Percentiles rank a stretch among this genome's conserved stretches.
Evolutionary conservation across 2,329 filamentous ascomycete genomes (phyloP).

Genomic region (Annulohypoxylon truncatum): DNA sequence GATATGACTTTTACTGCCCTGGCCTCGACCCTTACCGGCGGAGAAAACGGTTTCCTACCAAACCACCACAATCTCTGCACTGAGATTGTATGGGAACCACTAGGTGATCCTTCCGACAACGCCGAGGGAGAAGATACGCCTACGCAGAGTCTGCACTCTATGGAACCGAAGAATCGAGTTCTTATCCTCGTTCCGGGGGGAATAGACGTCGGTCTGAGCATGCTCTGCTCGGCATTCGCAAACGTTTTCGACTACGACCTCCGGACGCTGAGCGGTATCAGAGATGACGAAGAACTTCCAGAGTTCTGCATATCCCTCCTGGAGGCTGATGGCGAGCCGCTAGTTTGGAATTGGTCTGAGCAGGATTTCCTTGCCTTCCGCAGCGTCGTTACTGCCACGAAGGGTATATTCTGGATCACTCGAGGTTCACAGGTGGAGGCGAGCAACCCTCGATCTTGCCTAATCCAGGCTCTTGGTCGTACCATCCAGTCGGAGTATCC

Average conservation of each 20-base stretch:
- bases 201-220: neutral
- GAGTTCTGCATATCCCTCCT: conserved; percentile 59
- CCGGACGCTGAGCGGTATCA: conserved; percentile 24
- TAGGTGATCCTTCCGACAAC: neutral
- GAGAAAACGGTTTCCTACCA: conserved; percentile 56
- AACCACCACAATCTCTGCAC: conserved; percentile 63
- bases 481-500: conserved; percentile 63
- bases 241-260: conserved; percentile 29
- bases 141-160: no score
- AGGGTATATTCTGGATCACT: conserved; percentile 42
- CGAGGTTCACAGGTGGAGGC: conserved; percentile 41
- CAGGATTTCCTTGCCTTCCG: conserved; percentile 57
- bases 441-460: conserved; percentile 52
- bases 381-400: conserved; percentile 49
- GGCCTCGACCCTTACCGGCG: conserved; percentile 40
- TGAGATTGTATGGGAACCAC: conserved; percentile 58
- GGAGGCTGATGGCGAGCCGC: conserved; percentile 52
- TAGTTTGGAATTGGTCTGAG: conserved; percentile 56
- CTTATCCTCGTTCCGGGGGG: conserved; percentile 36
- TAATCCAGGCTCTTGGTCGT: conserved; percentile 60
- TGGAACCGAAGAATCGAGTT: conserved; percentile 3
- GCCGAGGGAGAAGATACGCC: neutral
- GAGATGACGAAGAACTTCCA: conserved; percentile 35
- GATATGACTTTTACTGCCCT: conserved; percentile 59
- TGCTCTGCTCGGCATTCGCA: conserved; percentile 24